These are phyloP conservation scores for Narthecium ossifragum DNA, from an alignment of 106 monocot species.

Conservation along the genomic window DNA sequence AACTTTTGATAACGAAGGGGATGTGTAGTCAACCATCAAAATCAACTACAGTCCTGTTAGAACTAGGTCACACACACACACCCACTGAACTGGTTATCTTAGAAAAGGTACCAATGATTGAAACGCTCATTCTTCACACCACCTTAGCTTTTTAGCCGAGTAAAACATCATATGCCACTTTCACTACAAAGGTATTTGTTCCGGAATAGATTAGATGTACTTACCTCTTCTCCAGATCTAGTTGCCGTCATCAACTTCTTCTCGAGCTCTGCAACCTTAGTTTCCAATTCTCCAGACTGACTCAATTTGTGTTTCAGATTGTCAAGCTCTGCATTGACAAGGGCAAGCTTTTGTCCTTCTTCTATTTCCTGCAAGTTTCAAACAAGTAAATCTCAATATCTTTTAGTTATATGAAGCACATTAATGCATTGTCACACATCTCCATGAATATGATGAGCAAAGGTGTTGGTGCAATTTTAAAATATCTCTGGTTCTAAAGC, in stretches of 20 bases:
- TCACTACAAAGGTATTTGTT: too few relatives aligned
- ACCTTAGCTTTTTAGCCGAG: neutral
- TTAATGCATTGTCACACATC: too few relatives aligned
- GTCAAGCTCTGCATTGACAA: conserved; percentile 21
- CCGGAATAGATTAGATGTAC: too few relatives aligned
- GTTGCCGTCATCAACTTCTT: conserved; percentile 16
- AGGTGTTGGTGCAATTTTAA: too few relatives aligned
- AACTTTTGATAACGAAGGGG: too few relatives aligned
- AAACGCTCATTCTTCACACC: too few relatives aligned
- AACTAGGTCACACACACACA: too few relatives aligned
- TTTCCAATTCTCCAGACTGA: conserved; percentile 29
- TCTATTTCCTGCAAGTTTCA: conserved; percentile 25
- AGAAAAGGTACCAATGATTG: neutral
- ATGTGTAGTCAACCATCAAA: too few relatives aligned
- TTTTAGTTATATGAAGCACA: neutral
- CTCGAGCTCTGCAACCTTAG: conserved; percentile 40
- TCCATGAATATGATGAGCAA: too few relatives aligned
- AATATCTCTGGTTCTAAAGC: too few relatives aligned
- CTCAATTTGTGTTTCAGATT: conserved; percentile 34
- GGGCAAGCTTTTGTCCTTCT: conserved; percentile 4
- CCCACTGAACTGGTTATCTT: neutral
- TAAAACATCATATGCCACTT: too few relatives aligned
- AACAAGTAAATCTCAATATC: neutral
- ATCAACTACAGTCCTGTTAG: neutral
- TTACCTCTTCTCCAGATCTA: conserved; percentile 17